Conservation (phyloP, 805 yeast genomes). For the Ogataea nakhonphanomensis region DNA sequence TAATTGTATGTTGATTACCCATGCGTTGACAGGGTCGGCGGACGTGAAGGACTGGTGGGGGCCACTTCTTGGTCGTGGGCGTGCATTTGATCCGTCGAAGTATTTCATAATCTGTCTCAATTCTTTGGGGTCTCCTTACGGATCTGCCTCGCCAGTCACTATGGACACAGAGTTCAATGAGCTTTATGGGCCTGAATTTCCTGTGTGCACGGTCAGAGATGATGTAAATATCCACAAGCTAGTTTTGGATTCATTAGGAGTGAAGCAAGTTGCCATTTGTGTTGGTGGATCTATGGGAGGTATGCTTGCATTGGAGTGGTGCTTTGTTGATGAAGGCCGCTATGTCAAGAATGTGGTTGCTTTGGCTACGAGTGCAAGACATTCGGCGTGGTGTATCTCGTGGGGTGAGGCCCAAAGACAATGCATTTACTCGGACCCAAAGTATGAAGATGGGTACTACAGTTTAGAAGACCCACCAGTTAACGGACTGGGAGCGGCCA, state of each 20-base stretch:
- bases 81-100: slow-evolving; percentile 87
- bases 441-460: slow-evolving; percentile 87
- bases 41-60: slow-evolving; percentile 99
- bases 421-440: slow-evolving; percentile 92
- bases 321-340: slow-evolving; percentile 53
- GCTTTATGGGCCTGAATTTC: slow-evolving; percentile 92
- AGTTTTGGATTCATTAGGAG: slow-evolving; percentile 75
- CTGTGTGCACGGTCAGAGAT: slow-evolving; percentile 89
- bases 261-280: slow-evolving; percentile 75
- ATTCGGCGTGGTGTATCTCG: slow-evolving; percentile 97
- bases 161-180: slow-evolving; percentile 71
- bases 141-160: slow-evolving; percentile 88
- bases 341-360: slow-evolving; percentile 76
- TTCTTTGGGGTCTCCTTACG: slow-evolving; percentile 95
- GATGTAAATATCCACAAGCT: slow-evolving; percentile 77
- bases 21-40: slow-evolving; percentile 92
- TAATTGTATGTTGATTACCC: slow-evolving; percentile 88
- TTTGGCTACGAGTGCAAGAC: slow-evolving; percentile 89
- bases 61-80: slow-evolving; percentile 78
- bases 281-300: slow-evolving; percentile 99
- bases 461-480: slow-evolving; percentile 73
- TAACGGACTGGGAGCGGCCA: slow-evolving; percentile 89
- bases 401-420: slow-evolving; percentile 99
- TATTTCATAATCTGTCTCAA: slow-evolving; percentile 86
- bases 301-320: slow-evolving; percentile 89